These are phyloP conservation scores for Pythium aphanidermatum DNA, from an alignment of 352 stramenopile genomes.

Conservation along the genomic window DNA sequence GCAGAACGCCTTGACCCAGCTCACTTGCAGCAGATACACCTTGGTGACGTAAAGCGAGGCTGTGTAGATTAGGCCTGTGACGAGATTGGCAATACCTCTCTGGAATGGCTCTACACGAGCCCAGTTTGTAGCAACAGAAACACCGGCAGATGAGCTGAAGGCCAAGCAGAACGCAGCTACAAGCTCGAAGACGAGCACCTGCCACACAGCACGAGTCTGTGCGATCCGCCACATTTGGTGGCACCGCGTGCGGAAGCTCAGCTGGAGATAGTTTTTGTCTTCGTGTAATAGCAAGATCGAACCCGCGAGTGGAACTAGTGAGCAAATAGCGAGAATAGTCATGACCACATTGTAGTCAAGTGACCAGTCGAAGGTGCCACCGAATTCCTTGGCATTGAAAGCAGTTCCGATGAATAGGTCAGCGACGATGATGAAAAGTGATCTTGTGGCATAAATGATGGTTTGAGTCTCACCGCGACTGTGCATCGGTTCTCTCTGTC, in stretches of 20 bases:
- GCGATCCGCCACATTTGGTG: conserved; percentile 53
- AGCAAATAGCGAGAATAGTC: conserved; percentile 25
- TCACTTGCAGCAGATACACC: conserved; percentile 41
- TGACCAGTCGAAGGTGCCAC: conserved; percentile 38
- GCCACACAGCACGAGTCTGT: conserved; percentile 68
- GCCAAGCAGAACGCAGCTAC: conserved; percentile 47
- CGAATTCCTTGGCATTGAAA: conserved; percentile 35
- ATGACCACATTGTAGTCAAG: conserved; percentile 37
- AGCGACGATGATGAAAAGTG: conserved; percentile 37
- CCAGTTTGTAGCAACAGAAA: conserved; percentile 58
- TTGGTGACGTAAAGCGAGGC: conserved; percentile 48
- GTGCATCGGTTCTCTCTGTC: conserved; percentile 50
- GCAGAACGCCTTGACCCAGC: conserved; percentile 49
- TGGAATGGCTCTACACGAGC: conserved; percentile 43
- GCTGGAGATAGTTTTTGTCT: conserved; percentile 24
- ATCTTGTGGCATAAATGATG: conserved; percentile 35
- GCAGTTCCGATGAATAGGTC: conserved; percentile 43
- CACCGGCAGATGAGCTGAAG: conserved; percentile 38
- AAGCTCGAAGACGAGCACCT: conserved; percentile 65
- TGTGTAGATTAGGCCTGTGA: conserved; percentile 52
- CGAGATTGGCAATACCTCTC: conserved; percentile 34
- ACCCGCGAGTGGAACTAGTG: conserved; percentile 35
- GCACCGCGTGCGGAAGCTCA: conserved; percentile 26
- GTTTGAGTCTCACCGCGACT: conserved; percentile 55
- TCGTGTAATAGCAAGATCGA: conserved; percentile 53